Evolutionary conservation across 1,284 basidiomycete genomes (phyloP), one percentile per base, ranked within the genome.

Genomic region (Apiotrichum sp.): DNA sequence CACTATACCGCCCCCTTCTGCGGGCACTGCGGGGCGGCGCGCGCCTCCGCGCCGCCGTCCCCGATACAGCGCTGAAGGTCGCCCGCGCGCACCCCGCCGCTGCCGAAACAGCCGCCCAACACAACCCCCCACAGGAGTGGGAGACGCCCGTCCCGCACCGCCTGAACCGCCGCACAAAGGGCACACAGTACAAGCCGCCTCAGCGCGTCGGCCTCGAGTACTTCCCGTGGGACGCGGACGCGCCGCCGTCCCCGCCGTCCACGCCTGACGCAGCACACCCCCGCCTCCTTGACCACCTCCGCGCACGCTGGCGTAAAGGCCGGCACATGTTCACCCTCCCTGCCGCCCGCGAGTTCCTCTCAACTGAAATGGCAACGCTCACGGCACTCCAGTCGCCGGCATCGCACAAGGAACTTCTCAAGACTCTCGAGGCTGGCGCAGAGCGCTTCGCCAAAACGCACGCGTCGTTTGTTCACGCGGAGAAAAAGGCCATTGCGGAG

Each of bases 1-100:
- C 79, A 0, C 75, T 92, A 8, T 93, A 91, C 70, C 80, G 89
- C 31, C 81, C 83, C 6, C 77, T 93, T 5, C 68, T 88, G 45
- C 78, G 79, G 34, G 70, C 80, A 29, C 29, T 29, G 29, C 29
- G 29, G 29, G 29, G 29, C 29, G 29, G 14, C 3, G 32, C 33
- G 13, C 13, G 7, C 38, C 35, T 50, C 11, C 38, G 16, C n/a
- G 44, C 50, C 10, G 40, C 32, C 6, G 29, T 49, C 14, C 31
- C 53, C 1, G 38, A 38, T 8, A 39, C 35, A 57, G 16, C 22
- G 50, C 6, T 40, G 53, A 16, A 56, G 41, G 13, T 42, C 13
- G 41, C 41, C 11, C 7, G 8, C 36, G 36, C 36, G 36, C 36
- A 38, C 36, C 36, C 36, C 36, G 14, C 10, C 42, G 6, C 22